Evolutionary conservation across 495 filamentous ascomycete species (phyloP).

Genomic region (Mycothermus thermophilus): DNA sequence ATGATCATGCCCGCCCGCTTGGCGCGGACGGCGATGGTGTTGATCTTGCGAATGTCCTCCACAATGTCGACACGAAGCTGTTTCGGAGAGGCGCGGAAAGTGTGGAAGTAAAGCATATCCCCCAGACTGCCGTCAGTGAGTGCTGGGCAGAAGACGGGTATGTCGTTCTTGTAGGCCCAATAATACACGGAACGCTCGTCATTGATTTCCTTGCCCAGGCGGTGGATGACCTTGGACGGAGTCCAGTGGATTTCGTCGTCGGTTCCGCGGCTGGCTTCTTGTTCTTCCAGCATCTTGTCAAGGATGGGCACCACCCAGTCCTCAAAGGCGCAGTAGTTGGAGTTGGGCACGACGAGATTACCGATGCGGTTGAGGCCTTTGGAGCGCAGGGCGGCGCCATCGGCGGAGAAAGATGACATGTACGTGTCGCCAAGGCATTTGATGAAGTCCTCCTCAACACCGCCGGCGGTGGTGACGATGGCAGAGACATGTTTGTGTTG

Average conservation of each 20-base stretch:
- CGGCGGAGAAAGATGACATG: slow-evolving; percentile 64
- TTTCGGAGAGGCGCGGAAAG: slow-evolving; percentile 66
- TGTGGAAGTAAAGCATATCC: slow-evolving; percentile 97
- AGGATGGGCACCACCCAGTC: slow-evolving; percentile 94
- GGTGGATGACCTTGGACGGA: slow-evolving; percentile 70
- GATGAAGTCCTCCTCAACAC: slow-evolving; percentile 94
- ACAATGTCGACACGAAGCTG: slow-evolving; percentile 78
- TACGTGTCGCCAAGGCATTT: slow-evolving; percentile 94
- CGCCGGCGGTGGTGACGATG: slow-evolving; percentile 93
- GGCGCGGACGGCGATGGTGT: slow-evolving; percentile 74
- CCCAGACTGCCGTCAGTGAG: slow-evolving; percentile 88
- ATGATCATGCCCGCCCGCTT: slow-evolving; percentile 85
- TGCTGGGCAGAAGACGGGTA: slow-evolving; percentile 92
- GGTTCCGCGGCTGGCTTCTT: slow-evolving; percentile 57
- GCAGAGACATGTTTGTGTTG: slow-evolving; percentile 81
- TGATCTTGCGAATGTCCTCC: slow-evolving; percentile 76
- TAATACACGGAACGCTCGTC: slow-evolving; percentile 78
- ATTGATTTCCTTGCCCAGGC: slow-evolving; percentile 84
- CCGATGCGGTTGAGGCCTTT: slow-evolving; percentile 91
- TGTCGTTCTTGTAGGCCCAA: slow-evolving; percentile 87
- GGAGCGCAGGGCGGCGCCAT: slow-evolving; percentile 58
- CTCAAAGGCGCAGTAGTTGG: slow-evolving; percentile 92
- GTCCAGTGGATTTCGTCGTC: slow-evolving; percentile 77
- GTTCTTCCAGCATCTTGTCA: slow-evolving; percentile 81
- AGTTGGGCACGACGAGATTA: slow-evolving; percentile 90